Percentiles rank a stretch among this genome's conserved stretches.
These are phyloP conservation scores for Pichia rugopelliculosa DNA, from an alignment of 805 yeast genomes.

Conservation along the genomic window DNA sequence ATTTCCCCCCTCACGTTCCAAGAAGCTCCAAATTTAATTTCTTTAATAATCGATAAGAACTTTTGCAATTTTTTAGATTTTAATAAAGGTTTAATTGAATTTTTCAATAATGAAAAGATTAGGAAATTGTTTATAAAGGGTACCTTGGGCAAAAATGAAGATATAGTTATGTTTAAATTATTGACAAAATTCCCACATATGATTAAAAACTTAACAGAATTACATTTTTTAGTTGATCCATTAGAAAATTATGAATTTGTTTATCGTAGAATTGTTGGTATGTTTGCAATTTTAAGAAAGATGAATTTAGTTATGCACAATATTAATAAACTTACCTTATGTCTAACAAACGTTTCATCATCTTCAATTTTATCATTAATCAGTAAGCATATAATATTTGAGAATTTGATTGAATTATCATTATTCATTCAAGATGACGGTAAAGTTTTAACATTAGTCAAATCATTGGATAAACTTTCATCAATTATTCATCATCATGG, in stretches of 20 bases:
- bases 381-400: slow-evolving; percentile 25
- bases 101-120: slow-evolving; percentile 18
- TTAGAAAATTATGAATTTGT: slow-evolving; percentile 22
- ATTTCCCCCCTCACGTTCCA: slow-evolving; percentile 21
- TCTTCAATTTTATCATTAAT: slow-evolving; percentile 24
- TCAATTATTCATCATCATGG: slow-evolving; percentile 21
- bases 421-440: slow-evolving; percentile 28
- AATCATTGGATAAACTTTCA: slow-evolving; percentile 23
- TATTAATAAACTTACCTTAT: slow-evolving; percentile 20
- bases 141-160: slow-evolving; percentile 28
- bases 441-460: slow-evolving; percentile 22
- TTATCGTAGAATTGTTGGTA: slow-evolving; percentile 29
- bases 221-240: slow-evolving; percentile 21
- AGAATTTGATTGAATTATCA: slow-evolving; percentile 22
- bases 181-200: slow-evolving; percentile 23
- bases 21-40: slow-evolving; percentile 22
- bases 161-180: slow-evolving; percentile 26
- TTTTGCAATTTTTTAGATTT: slow-evolving; percentile 23
- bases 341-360: slow-evolving; percentile 28
- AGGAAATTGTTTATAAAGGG: slow-evolving; percentile 20
- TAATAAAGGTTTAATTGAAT: slow-evolving; percentile 19
- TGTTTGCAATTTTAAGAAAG: slow-evolving; percentile 27
- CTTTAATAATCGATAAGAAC: slow-evolving; percentile 22
- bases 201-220: slow-evolving; percentile 18
- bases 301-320: slow-evolving; percentile 23